Evolutionary conservation across 225 moss, liverwort and hornwort species (phyloP), one percentile per base, ranked within the genome.

Genomic region (Pseudoscleropodium purum): DNA sequence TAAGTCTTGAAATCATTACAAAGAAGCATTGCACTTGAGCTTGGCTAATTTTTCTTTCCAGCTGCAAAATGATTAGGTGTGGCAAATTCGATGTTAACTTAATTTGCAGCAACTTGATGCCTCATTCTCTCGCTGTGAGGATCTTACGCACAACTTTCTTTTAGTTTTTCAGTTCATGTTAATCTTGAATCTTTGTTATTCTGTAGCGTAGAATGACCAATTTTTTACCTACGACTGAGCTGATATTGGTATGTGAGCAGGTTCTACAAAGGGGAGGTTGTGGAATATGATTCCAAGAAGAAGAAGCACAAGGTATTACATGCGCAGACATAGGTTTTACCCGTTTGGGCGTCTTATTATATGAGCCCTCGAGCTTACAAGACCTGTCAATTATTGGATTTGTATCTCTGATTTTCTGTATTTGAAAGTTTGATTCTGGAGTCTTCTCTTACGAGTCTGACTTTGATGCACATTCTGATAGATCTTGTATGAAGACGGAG

Each of bases 401-500:
- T 60, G 56, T 59, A 66, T 54, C 31, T 62, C 56, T 29, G 76
- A 17, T 62, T 56, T 51, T 78, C 57, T 86, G 33, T 52, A 83
- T 69, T 62, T 19, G 39, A 34, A 69, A n/a, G 61, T 54, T 31
- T 25, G 76, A 79, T 69, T 63, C 39, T 83, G 21, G 82, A 68
- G 15, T 41, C 20, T 75, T n/a, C 49, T 88, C 57, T 88, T 33
- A 90, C 70, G 36, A 70, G 25, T 70, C 39, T 80, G 84, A 80
- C 49, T 90, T 83, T 84, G 83, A 23, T 81, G 88, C 67, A 51
- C 63, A 11, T 81, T 65, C 49, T 92, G 89, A 74, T 60, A 98
- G 98, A 92, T 99, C 51, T 88, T 95, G 60, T 99, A 99, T 86
- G 92, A 97, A n/a, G 99, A 99, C 90, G 94, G 96, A 61, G 99